Base-by-base conservation (phyloP, 176 grass and related monocot species). In the Tillandsia fasciculata region DNA sequence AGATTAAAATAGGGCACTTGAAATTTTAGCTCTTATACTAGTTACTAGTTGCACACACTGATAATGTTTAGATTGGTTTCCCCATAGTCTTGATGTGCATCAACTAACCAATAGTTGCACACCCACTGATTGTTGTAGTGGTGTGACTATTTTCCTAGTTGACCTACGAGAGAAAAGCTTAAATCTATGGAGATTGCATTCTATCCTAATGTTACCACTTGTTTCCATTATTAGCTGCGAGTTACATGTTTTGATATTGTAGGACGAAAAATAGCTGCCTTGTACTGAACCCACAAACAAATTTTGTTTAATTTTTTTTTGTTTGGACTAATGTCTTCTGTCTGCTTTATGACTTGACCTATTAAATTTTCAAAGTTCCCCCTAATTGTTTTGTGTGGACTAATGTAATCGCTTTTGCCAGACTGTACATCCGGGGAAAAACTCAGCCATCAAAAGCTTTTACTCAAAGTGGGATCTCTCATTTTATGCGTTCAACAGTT, bases 151-250 rank as follows among this genome's bases (percentile, higher is more conserved):
- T 87, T 79, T 80, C 76, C 49, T 64, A 79, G 86, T 89, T 94
- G 86, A 94, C 90, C 86, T 89, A 82, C 64, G 67, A 94, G 58
- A 76, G 82, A 63, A 94, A 84, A 89, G 85, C 81, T 10, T 83
- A 83, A 80, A 84, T 74, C 72, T 79, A 73, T 53, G 52, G 52
- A n/a, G 68, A 77, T 70, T 77, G 72, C 65, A 26, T n/a, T 54
- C 64, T 80, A 78, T 86, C 81, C 67, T 83, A 28, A 77, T 74
- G 70, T 42, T 80, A 52, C 77, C 77, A 81, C 72, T 84, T 86
- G 69, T 86, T 80, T 76, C 64, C 23, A n/a, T 76, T 78, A 56
- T 78, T 73, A 70, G 67, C 65, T 73, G 64, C 72, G 15, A 82
- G 78, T 64, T 26, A 76, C 74, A 28, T 26, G 51, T 70, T 67